phyloP scores from a whole-genome alignment of 257 asterid genomes.

The Salvia miltiorrhiza region DNA sequence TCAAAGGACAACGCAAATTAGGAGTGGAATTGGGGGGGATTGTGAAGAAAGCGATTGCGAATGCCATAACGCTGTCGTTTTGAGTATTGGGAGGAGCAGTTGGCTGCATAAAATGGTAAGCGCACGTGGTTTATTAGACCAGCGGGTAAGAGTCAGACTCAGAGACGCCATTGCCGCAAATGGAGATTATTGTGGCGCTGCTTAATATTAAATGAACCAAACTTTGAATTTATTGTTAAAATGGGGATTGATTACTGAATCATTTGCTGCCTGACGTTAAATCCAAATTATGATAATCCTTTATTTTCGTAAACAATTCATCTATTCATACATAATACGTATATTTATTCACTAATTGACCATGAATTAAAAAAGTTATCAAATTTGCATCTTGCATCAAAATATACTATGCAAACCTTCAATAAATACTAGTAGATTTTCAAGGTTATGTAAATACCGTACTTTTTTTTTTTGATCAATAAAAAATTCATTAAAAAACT shows the following conservation, averaged over 20 bases:
- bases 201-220: neutral
- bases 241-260: neutral
- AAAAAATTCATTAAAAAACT: no score
- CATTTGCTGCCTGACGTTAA: no score
- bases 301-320: no score
- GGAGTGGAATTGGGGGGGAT: constrained; percentile 14
- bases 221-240: neutral
- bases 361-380: no score
- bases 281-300: no score
- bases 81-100: neutral
- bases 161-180: neutral
- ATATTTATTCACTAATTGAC: no score
- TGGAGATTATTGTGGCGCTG: neutral
- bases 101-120: neutral
- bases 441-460: no score
- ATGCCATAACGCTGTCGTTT: constrained; percentile 21
- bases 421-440: no score
- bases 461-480: no score
- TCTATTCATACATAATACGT: no score
- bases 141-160: neutral
- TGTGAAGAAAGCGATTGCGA: constrained; percentile 15
- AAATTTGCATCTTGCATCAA: no score
- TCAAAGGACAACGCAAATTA: constrained; percentile 3
- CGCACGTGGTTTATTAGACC: neutral
- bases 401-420: no score